Evolutionary conservation across 2,329 filamentous ascomycete species (phyloP), one percentile per base, ranked within the genome.

Genomic region (Trichoderma oligosporum): DNA sequence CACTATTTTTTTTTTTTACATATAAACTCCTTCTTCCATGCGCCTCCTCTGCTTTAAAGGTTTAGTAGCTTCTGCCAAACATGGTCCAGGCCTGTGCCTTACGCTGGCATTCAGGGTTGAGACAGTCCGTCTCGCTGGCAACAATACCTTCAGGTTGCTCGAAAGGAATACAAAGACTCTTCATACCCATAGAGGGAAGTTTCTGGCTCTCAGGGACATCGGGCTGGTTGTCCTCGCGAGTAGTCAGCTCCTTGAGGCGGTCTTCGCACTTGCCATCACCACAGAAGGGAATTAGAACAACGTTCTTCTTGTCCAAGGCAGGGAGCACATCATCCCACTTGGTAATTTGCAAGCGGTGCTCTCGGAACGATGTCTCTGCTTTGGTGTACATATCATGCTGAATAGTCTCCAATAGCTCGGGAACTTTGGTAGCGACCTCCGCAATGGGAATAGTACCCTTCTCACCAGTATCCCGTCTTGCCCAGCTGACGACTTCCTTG

Each of bases 251-350:
- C 83, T 97, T 97, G 78, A 97, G 91, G 72, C 90, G 84, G 67
- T 97, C 93, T 75, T 97, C 93, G 69, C 93, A 97, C 71, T 89
- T 85, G 63, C 76, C 75, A 33, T 83, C 88, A 61, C 92, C 78
- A 71, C 95, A 99, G 79, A 91, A 89, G 53, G 93, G 93, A 63
- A 97, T 95, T 60, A 97, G 78, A 41, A 95, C 86, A 41, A 97
- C 86, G 69, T 97, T 96, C 82, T 95, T 96, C 70, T 82, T 79
- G 73, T 99, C 94, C 38, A 99, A 83, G 0, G 90, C 85, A 7
- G 94, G 93, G 44, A 94, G 84, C 56, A 99, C 95, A 53, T 96
- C 87, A 36, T 90, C 86, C 94, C 94, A 99, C 64, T 92, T 84
- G 47, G 84, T 89, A 65, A 97, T 79, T 61, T 88, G 77, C 65